phyloP scores from a whole-genome alignment of 176 grass and related monocot species.

The Oryza rufipogon region DNA sequence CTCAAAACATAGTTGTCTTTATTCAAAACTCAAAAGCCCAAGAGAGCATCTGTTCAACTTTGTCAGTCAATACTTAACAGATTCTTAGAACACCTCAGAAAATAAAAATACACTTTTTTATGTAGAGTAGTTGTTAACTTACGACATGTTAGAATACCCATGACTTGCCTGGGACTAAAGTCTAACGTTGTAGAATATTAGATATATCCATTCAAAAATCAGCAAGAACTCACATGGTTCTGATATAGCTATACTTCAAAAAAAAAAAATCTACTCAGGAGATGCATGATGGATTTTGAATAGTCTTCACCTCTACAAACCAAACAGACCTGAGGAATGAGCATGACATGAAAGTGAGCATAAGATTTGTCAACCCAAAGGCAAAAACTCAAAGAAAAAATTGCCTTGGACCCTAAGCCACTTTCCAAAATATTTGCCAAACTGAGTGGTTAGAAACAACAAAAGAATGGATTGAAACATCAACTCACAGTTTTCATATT shows the following conservation, averaged over 20 bases:
- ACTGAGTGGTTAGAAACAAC: neutral
- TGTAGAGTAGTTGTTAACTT: neutral
- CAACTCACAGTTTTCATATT: conserved; percentile 73
- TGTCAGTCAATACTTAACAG: neutral
- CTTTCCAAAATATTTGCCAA: conserved; percentile 9
- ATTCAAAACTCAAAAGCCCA: conserved; percentile 21
- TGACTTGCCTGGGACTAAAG: neutral
- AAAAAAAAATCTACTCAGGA: neutral
- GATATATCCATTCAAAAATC: neutral
- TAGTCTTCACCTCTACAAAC: neutral
- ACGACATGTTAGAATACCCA: neutral
- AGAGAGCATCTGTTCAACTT: neutral
- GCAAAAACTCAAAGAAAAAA: neutral
- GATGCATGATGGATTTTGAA: too few relatives aligned
- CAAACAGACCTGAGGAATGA: neutral
- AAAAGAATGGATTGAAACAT: neutral
- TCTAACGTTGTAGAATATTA: neutral
- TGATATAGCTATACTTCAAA: neutral
- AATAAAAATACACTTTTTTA: neutral
- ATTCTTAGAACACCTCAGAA: neutral
- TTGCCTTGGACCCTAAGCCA: neutral
- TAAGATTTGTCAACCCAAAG: neutral
- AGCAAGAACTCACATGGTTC: neutral
- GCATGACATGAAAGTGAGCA: neutral
- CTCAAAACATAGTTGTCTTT: conserved; percentile 3